Evolutionary conservation across 2,329 filamentous ascomycete species (phyloP).

Genomic region (Ciborinia camelliae): DNA sequence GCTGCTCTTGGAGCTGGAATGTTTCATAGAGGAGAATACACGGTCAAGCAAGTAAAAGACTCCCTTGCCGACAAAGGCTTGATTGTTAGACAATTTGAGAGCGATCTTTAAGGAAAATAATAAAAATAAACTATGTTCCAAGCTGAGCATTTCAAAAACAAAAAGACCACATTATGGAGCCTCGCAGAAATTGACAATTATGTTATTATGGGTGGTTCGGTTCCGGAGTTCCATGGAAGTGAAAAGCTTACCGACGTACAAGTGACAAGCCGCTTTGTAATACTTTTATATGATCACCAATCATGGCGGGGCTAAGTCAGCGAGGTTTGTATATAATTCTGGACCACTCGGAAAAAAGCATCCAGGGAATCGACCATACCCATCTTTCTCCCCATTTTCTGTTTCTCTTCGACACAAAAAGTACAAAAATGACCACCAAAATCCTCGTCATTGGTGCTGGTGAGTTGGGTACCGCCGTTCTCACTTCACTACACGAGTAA

Average conservation of each 20-base stretch:
- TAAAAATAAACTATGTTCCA: background rate
- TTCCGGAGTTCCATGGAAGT: no score
- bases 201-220: no score
- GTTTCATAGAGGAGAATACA: constrained; percentile 96
- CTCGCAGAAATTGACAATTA: no score
- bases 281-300: background rate
- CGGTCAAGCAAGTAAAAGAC: constrained; percentile 90
- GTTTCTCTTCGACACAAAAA: background rate
- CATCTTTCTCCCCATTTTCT: background rate
- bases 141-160: no score
- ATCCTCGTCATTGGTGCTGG: constrained; percentile 64
- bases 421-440: constrained; percentile 4
- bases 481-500: constrained; percentile 36
- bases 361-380: background rate
- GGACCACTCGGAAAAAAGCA: background rate
- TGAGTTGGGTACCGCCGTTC: constrained; percentile 58
- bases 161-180: no score
- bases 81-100: constrained; percentile 74
- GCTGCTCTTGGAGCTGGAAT: constrained; percentile 94
- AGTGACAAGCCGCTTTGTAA: background rate
- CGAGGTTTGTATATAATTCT: background rate
- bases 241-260: no score
- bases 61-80: constrained; percentile 68
- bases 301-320: background rate
- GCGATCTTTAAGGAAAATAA: constrained; percentile 22